phyloP scores from a whole-genome alignment of 1,284 basidiomycete genomes.

The Sanghuangporus weigelae region DNA sequence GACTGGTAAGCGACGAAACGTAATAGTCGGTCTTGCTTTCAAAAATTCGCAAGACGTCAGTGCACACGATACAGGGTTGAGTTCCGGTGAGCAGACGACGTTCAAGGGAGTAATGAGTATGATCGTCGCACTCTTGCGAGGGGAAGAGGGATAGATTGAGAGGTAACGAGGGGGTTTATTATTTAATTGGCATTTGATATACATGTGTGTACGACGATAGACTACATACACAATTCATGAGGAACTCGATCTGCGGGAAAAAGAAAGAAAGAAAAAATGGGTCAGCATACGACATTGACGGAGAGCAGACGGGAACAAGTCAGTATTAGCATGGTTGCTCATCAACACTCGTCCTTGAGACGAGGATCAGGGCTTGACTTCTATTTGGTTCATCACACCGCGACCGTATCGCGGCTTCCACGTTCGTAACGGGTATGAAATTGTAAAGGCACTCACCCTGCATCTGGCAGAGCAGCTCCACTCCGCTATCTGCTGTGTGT shows the following conservation, averaged over 20 bases:
- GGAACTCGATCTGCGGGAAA: not conserved
- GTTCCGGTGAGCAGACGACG: conserved; percentile 3
- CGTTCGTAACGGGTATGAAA: not conserved
- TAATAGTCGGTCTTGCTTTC: conserved; percentile 70
- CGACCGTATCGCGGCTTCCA: not conserved
- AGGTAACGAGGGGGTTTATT: not conserved
- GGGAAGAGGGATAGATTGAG: not conserved
- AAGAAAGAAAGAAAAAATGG: not conserved
- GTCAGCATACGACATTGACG: not conserved
- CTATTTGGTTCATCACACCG: conserved; percentile 65
- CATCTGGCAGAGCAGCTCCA: not conserved
- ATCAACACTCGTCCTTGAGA: conserved; percentile 67
- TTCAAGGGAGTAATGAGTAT: conserved; percentile 16
- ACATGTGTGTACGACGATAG: not conserved
- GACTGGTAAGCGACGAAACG: conserved; percentile 40
- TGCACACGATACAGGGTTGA: conserved; percentile 21
- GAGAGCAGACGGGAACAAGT: conserved; percentile 27
- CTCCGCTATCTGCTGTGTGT: not conserved
- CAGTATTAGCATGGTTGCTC: conserved; percentile 86
- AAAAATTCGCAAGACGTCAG: conserved; percentile 31
- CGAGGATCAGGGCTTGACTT: conserved; percentile 81
- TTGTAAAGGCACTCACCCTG: conserved; percentile 8
- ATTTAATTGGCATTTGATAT: not conserved
- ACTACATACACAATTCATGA: not conserved
- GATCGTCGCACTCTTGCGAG: conserved; percentile 8